Evolutionary conservation across 805 yeast species (phyloP).

Genomic region (Candida coleopterorum): DNA sequence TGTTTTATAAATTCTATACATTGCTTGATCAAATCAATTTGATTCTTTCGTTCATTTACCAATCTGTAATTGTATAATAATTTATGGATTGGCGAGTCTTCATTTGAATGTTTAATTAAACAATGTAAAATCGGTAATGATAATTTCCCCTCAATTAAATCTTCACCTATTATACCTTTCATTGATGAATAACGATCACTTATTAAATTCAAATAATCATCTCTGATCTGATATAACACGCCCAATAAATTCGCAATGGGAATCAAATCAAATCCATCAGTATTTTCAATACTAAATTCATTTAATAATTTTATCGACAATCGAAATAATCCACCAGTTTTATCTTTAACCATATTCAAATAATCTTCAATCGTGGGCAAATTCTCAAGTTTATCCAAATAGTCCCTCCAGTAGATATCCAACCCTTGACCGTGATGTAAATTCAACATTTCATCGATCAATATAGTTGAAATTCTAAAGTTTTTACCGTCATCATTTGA

Average conservation of each 20-base stretch:
- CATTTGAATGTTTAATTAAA: slow-evolving; percentile 9
- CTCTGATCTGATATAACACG: slow-evolving; percentile 76
- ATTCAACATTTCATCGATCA: slow-evolving; percentile 70
- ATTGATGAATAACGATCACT: slow-evolving; percentile 50
- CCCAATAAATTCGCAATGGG: slow-evolving; percentile 77
- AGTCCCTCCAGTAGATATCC: slow-evolving; percentile 85
- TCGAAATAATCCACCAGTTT: slow-evolving; percentile 83
- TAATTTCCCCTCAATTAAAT: slow-evolving; percentile 82
- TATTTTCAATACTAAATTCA: slow-evolving; percentile 5
- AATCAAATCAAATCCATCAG: slow-evolving; percentile 14
- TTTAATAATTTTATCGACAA: slow-evolving; percentile 66
- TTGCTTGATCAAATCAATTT: slow-evolving; percentile 12
- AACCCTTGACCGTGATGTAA: slow-evolving; percentile 88
- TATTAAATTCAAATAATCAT: slow-evolving; percentile 72
- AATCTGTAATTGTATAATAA: slow-evolving; percentile 16
- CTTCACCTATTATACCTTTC: slow-evolving; percentile 73
- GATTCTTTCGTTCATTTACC: slow-evolving; percentile 14
- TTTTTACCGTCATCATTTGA: slow-evolving; percentile 14
- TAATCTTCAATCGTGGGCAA: slow-evolving; percentile 44
- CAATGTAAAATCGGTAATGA: slow-evolving; percentile 80
- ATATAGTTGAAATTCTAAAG: slow-evolving; percentile 34
- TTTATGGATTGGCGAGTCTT: slow-evolving; percentile 19
- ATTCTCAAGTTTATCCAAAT: slow-evolving; percentile 12
- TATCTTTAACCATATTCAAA: slow-evolving; percentile 75
- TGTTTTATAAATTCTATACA: slow-evolving; percentile 21